Evolutionary conservation across 164 flowering plant genomes (phyloP), one percentile per base, ranked within the genome.

Genomic region (Magnolia officinalis): DNA sequence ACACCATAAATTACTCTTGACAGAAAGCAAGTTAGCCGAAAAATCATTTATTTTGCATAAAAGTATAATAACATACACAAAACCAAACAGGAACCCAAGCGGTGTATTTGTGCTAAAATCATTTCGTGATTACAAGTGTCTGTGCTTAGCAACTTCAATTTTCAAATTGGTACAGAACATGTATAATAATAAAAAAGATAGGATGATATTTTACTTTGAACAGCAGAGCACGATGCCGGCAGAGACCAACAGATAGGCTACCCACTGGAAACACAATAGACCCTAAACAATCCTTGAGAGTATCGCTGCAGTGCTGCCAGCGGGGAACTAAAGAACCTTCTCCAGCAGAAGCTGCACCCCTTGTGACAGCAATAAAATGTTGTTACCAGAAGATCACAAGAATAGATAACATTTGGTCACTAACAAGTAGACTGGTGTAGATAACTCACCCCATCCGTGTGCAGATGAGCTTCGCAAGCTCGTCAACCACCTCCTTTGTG

Each of bases 221-320:
- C 23, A 96, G 88, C 78, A 96, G 74, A 73, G 95, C 90, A 59
- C 98, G 97, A 76, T 96, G 98, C 78, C 90, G 88, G 83, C 99
- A 96, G 29, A 94, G 89, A 65, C 99, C 99, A 86, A 88, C 76
- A 67, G 94, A 87, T 50, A 96, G 81, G 79, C 91, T 90, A 50
- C 99, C 99, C 74, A 94, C 78, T 4, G 98, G 97, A 76, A 94
- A 78, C 67, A 96, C 96, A 82, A 91, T 79, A 75, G 99, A 94
- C 67, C 95, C 89, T 78, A 94, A 81, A 77, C 90, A 85, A 71
- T 94, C 94, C 86, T 90, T 92, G 9, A 91, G 78, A 77, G 87
- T 90, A 74, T 89, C 84, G 80, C 83, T 87, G 80, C 90, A 85
- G 77, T 88, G 91, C 84, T 81, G 88, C 98, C 98, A 91, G 10